Conservation (phyloP, 495 filamentous ascomycete species). For the Neurospora sublineolata region DNA sequence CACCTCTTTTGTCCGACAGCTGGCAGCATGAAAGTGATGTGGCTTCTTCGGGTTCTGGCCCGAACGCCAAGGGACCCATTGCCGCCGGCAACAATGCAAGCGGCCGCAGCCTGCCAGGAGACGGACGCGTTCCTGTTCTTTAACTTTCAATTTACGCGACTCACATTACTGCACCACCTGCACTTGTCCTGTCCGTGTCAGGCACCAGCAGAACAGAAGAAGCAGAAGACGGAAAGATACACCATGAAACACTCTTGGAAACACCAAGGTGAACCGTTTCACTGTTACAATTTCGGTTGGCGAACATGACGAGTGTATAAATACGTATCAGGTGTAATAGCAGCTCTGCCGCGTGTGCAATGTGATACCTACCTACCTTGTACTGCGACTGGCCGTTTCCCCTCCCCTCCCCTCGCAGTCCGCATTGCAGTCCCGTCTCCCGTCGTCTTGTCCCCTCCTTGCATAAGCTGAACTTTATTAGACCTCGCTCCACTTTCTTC, state of each 20-base stretch:
- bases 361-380: no score
- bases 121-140: slow-evolving; percentile 5
- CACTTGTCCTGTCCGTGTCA: not conserved
- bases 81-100: not conserved
- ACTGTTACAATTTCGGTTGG: not conserved
- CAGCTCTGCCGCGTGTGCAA: not conserved
- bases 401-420: not conserved
- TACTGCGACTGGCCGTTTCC: not conserved
- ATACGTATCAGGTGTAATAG: not conserved
- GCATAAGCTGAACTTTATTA: not conserved
- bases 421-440: not conserved
- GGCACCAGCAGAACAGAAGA: not conserved
- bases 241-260: not conserved
- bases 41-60: not conserved
- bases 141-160: slow-evolving; percentile 18
- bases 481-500: not conserved
- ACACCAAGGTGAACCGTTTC: not conserved
- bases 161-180: not conserved
- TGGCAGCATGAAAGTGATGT: not conserved
- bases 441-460: not conserved
- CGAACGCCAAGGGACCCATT: not conserved
- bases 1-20: no score
- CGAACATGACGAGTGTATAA: not conserved
- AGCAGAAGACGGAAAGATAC: not conserved
- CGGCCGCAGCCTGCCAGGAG: no score